phyloP scores from a whole-genome alignment of 2,329 filamentous ascomycete species.

The Aureobasidium lini region DNA sequence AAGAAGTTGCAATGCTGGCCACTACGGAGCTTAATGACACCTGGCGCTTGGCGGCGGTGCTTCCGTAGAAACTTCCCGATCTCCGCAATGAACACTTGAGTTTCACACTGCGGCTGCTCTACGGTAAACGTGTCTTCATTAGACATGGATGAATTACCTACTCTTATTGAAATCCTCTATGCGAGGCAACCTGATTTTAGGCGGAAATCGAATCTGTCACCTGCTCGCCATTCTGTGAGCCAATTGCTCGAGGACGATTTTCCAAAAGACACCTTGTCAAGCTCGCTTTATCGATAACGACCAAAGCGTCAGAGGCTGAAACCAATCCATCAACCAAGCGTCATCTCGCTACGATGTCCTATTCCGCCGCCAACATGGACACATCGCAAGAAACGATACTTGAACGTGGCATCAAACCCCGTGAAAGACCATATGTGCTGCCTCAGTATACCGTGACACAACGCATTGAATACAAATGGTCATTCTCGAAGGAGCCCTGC shows the following conservation, averaged over 20 bases:
- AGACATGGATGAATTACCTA: not conserved
- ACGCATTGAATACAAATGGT: not conserved
- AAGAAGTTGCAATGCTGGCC: not conserved
- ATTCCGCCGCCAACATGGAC: no score
- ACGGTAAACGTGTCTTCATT: slow-evolving; percentile 4
- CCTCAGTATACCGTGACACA: no score
- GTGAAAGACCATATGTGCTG: no score
- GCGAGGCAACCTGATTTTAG: not conserved
- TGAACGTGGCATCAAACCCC: no score
- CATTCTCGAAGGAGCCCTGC: not conserved
- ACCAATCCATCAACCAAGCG: no score
- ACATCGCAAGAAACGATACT: no score
- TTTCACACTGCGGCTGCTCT: slow-evolving; percentile 3
- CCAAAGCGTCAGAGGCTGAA: no score
- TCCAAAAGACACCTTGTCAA: not conserved
- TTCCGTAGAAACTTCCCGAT: slow-evolving; percentile 1
- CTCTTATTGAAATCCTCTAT: not conserved
- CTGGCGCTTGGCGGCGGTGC: no score
- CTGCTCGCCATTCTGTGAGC: not conserved
- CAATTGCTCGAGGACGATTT: not conserved
- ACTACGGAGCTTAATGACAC: not conserved
- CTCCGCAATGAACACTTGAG: not conserved
- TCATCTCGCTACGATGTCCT: no score
- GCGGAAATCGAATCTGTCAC: not conserved
- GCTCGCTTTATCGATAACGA: not conserved